These are phyloP conservation scores for Spergularia azorica DNA, from an alignment of 179 eudicot species.

Conservation along the genomic window DNA sequence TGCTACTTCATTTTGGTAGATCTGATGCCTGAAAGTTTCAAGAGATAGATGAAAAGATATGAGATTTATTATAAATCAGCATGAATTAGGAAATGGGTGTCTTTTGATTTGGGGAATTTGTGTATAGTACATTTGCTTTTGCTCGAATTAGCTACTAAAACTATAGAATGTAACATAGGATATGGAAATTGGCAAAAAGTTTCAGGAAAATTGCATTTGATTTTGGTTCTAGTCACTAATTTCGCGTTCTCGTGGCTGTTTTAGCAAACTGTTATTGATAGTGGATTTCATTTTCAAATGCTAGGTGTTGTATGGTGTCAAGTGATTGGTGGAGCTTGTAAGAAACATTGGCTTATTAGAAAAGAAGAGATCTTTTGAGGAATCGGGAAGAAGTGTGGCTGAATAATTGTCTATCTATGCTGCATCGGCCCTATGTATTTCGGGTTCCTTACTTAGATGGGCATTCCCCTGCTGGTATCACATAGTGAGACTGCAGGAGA, in stretches of 20 bases:
- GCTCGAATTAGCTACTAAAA: not conserved
- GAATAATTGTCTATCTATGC: slow-evolving; percentile 25
- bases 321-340: too few relatives aligned
- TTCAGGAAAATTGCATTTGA: not conserved
- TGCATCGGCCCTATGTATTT: slow-evolving; percentile 9
- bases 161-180: not conserved
- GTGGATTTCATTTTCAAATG: slow-evolving; percentile 10
- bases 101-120: not conserved
- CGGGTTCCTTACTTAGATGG: slow-evolving; percentile 31
- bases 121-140: not conserved
- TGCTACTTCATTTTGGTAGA: not conserved
- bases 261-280: slow-evolving; percentile 9
- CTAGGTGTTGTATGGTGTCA: slow-evolving; percentile 16
- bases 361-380: not conserved
- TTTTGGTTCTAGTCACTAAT: not conserved
- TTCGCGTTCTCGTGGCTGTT: slow-evolving; percentile 8
- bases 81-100: slow-evolving; percentile 3
- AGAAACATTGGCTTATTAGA: too few relatives aligned
- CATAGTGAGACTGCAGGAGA: slow-evolving; percentile 28
- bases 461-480: slow-evolving; percentile 37
- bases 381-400: slow-evolving; percentile 13
- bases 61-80: not conserved
- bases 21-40: slow-evolving; percentile 17
- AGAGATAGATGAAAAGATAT: not conserved
- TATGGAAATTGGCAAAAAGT: not conserved